Evolutionary conservation across 2,329 filamentous ascomycete genomes (phyloP).

Genomic region (Emergomyces pasteurianus): DNA sequence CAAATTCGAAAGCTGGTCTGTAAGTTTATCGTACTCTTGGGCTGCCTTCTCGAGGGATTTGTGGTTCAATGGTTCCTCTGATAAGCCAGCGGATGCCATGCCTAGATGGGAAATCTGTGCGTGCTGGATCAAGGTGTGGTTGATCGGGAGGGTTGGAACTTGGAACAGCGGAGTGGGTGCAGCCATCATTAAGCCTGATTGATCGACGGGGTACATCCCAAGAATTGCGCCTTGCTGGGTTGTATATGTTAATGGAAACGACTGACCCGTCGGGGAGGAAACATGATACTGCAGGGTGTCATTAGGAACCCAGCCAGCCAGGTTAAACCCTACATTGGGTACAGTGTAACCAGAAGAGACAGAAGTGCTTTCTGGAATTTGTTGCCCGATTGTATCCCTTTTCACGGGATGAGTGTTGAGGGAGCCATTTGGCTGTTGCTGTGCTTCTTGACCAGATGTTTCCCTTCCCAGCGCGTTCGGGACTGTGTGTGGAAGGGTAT

Average conservation of each 20-base stretch:
- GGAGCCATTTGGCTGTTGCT: background rate
- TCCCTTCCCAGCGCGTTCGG: background rate
- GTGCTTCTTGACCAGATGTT: slow-evolving; percentile 2
- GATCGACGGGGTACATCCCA: background rate
- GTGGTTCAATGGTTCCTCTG: slow-evolving; percentile 9
- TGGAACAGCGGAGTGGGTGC: slow-evolving; percentile 8
- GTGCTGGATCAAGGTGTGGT: background rate
- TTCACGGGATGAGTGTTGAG: background rate
- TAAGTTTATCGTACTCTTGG: slow-evolving; percentile 20
- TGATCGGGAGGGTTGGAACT: background rate
- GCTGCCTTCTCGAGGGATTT: slow-evolving; percentile 20
- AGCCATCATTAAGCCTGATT: slow-evolving; percentile 7
- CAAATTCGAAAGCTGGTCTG: slow-evolving; percentile 23
- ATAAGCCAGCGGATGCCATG: slow-evolving; percentile 1
- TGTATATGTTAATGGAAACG: background rate
- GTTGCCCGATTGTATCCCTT: background rate
- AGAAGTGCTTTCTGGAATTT: slow-evolving; percentile 7
- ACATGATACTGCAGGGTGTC: slow-evolving; percentile 9
- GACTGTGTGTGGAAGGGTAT: background rate
- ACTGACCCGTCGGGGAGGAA: background rate
- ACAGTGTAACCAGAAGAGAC: slow-evolving; percentile 7
- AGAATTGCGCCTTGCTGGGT: background rate
- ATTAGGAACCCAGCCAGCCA: slow-evolving; percentile 11
- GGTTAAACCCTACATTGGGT: slow-evolving; percentile 8
- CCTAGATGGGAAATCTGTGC: background rate